Percentiles rank a stretch among this genome's conserved stretches.
phyloP scores from a whole-genome alignment of 345 rosid species.

The Bruguiera sexangula region DNA sequence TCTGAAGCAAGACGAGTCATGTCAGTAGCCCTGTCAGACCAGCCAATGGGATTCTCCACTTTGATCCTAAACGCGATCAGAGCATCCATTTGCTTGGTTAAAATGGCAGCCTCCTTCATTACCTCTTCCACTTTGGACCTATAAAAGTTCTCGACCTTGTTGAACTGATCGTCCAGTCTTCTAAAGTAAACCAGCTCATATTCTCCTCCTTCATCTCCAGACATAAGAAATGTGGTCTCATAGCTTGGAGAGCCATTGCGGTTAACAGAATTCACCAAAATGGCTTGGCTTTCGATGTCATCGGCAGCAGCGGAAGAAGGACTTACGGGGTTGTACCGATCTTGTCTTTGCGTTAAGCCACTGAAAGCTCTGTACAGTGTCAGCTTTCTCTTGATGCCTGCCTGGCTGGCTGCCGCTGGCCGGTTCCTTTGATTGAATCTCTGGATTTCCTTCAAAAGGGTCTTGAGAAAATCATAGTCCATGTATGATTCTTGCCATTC shows the following conservation, averaged over 20 bases:
- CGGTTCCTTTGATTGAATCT: slow-evolving; percentile 35
- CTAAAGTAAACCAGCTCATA: slow-evolving; percentile 53
- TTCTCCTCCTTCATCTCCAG: slow-evolving; percentile 61
- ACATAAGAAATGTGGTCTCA: slow-evolving; percentile 53
- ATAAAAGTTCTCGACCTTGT: slow-evolving; percentile 54
- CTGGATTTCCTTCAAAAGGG: slow-evolving; percentile 50
- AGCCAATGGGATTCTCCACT: slow-evolving; percentile 60
- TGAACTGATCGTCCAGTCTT: slow-evolving; percentile 62
- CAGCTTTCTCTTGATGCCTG: slow-evolving; percentile 33
- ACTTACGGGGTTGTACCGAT: slow-evolving; percentile 4
- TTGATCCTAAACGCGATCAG: slow-evolving; percentile 64
- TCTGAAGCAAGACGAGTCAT: slow-evolving; percentile 64
- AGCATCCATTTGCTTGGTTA: slow-evolving; percentile 70
- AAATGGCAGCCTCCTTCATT: slow-evolving; percentile 48
- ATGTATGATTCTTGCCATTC: slow-evolving; percentile 76
- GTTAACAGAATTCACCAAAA: slow-evolving; percentile 37
- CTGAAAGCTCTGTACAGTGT: slow-evolving; percentile 62
- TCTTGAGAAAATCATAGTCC: slow-evolving; percentile 52
- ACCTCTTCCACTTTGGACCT: slow-evolving; percentile 52
- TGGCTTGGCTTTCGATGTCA: slow-evolving; percentile 46
- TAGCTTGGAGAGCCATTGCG: slow-evolving; percentile 31
- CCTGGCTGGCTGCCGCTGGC: slow-evolving; percentile 20
- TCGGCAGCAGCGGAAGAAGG: slow-evolving; percentile 10
- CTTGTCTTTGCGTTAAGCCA: slow-evolving; percentile 38
- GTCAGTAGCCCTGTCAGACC: slow-evolving; percentile 42